Evolutionary conservation across 2,329 filamentous ascomycete species (phyloP), one percentile per base, ranked within the genome.

Genomic region (Myrmaecium sp.): DNA sequence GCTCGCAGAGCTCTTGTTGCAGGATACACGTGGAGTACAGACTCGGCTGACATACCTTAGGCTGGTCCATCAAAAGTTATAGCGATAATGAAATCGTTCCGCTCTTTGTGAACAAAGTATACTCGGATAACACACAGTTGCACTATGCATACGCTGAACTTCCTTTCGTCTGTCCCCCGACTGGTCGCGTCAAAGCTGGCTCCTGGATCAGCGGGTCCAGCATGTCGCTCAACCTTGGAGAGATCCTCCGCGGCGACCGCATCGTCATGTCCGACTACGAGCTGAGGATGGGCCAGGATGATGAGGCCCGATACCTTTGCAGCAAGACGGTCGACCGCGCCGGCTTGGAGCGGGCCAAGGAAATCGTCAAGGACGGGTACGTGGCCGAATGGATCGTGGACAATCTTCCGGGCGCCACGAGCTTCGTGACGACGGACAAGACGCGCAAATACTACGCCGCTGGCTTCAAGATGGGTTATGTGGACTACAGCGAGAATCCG

Each of bases 371-470:
- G 33, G 68, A 83, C 28, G 79, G 77, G 18, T 91, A 89, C 48
- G 72, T 89, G n/a, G 74, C 74, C 2, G 82, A 92, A 51, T 92
- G 82, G 83, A 91, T 92, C 38, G 77, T 89, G 36, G 82, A 93
- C 51, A 92, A 92, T 42, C 62, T 93, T 6, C 82, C 83, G 2
- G 82, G 82, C 5, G 82, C 82, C 18, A 91, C 82, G 6, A 84
- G 75, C 48, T 91, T 91, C 44, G 76, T 89, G 15, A 86, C 79
- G 0, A 75, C 80, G 18, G 82, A 91, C 51, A 82, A 82, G 55
- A 72, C 67, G 24, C 66, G 71, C 41, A 91, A 84, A 51, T 91
- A 92, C 58, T 92, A 92, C 47, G 78, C 81, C 8, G 73, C 81
- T 2, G 83, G 83, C 2, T 92, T 92, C 62, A 91, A 89, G 54